Conservation (phyloP, 2,329 filamentous ascomycete species). For the Alternaria metachromatica region DNA sequence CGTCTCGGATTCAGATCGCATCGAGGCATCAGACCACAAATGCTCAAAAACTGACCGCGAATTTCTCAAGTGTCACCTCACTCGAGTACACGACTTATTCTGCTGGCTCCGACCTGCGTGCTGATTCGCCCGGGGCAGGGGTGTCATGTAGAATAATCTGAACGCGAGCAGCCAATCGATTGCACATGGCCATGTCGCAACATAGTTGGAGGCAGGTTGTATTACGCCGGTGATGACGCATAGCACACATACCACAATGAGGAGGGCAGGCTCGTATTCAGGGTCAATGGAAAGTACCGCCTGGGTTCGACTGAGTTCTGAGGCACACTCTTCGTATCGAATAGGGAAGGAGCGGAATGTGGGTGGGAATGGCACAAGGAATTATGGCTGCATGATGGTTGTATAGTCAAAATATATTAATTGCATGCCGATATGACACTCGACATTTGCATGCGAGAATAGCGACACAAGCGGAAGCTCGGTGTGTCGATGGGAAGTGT, state of each 20-base stretch:
- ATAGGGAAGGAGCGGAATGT: slow-evolving; percentile 9
- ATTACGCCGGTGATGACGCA: slow-evolving; percentile 21
- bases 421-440: neutral
- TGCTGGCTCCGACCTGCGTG: neutral
- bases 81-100: slow-evolving; percentile 8
- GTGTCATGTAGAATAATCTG: slow-evolving; percentile 9
- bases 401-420: slow-evolving; percentile 3
- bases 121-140: slow-evolving; percentile 15
- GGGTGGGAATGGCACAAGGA: neutral
- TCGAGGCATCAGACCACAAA: slow-evolving; percentile 6
- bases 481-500: neutral
- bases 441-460: neutral
- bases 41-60: neutral
- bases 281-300: slow-evolving; percentile 9
- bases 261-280: slow-evolving; percentile 7
- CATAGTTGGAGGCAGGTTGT: slow-evolving; percentile 10
- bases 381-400: slow-evolving; percentile 6
- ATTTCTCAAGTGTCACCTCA: slow-evolving; percentile 6
- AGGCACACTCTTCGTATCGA: slow-evolving; percentile 2
- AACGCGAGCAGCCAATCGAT: slow-evolving; percentile 10
- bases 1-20: neutral
- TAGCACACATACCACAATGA: slow-evolving; percentile 2
- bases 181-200: neutral
- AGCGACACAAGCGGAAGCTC: slow-evolving; percentile 1
- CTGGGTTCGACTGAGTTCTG: slow-evolving; percentile 3